Evolutionary conservation across 2,329 filamentous ascomycete genomes (phyloP), one percentile per base, ranked within the genome.

Genomic region (Phyllosticta ampelicida): DNA sequence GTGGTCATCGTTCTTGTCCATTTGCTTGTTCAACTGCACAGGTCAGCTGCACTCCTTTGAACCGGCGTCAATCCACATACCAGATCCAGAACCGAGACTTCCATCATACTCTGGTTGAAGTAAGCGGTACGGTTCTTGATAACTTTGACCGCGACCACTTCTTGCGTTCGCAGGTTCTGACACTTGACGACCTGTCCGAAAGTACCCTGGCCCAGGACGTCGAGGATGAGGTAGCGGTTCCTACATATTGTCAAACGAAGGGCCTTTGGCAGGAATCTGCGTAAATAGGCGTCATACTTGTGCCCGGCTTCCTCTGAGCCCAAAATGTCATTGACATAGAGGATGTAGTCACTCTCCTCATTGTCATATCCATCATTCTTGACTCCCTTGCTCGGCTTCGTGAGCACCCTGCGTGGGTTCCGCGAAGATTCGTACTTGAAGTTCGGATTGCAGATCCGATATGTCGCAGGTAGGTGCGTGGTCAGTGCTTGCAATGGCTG

Each of bases 71-170:
- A 16, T 10, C 29, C 56, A 65, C 83, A 60, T 79, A 95, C 90
- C 79, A 99, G 71, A 73, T 99, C 94, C 60, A 99, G 79, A 21
- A 99, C 94, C 1, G 94, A 99, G 29, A 99, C 94, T 71, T 99
- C 94, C 94, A 99, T 99, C 94, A 99, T 99, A 73, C 94, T 97
- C 74, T 99, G 94, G 70, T 99, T 99, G 78, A 99, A 99, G 73
- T 99, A 99, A 44, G 94, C 94, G 1, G 94, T 99, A 67, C 92
- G 86, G 74, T 99, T 99, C 77, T 99, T 99, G 76, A 99, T 94
- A 57, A 99, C 94, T 75, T 99, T 99, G 65, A 99, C 94, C 3
- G 94, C 94, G 51, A 99, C 94, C 48, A 99, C 94, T 74, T 99
- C 94, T 71, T 96, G 91, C 0, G 94, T 97, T 76, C 96, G 96